Evolutionary conservation across 371 early-diverging fungal genomes (phyloP).

Genomic region (Smittium culicis): DNA sequence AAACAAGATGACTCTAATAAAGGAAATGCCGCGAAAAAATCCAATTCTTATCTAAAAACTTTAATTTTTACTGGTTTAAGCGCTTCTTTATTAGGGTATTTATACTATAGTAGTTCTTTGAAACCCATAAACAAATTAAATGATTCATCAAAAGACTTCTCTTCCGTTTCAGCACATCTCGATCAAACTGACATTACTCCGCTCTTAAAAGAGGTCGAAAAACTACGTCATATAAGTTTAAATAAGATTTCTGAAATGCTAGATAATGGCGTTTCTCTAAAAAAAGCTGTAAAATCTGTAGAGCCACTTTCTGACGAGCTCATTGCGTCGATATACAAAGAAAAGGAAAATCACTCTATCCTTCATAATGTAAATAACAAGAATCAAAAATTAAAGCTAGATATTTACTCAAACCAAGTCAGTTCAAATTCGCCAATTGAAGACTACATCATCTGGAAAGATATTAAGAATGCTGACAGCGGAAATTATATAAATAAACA

Average conservation of each 20-base stretch:
- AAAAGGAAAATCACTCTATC: neutral
- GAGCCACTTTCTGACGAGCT: neutral
- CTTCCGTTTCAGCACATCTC: neutral
- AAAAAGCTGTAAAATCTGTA: neutral
- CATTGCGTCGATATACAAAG: neutral
- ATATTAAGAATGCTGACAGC: slow-evolving; percentile 1
- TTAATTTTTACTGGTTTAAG: neutral
- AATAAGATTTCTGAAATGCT: neutral
- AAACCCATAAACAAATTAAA: neutral
- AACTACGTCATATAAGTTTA: neutral
- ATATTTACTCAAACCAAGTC: slow-evolving; percentile 35
- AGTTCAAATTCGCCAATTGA: slow-evolving; percentile 44
- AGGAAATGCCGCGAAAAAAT: neutral
- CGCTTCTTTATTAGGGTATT: neutral
- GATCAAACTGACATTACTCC: neutral
- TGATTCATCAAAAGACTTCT: neutral
- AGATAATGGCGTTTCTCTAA: neutral
- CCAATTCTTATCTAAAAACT: neutral
- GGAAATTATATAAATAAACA: slow-evolving; percentile 24
- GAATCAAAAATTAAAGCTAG: neutral
- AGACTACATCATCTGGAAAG: slow-evolving; percentile 31
- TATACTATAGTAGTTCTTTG: neutral
- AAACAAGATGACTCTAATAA: too few relatives aligned
- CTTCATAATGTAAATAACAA: neutral
- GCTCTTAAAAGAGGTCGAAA: neutral